Conservation (phyloP, 1,284 basidiomycete species). For the Cronartium ribicola region DNA sequence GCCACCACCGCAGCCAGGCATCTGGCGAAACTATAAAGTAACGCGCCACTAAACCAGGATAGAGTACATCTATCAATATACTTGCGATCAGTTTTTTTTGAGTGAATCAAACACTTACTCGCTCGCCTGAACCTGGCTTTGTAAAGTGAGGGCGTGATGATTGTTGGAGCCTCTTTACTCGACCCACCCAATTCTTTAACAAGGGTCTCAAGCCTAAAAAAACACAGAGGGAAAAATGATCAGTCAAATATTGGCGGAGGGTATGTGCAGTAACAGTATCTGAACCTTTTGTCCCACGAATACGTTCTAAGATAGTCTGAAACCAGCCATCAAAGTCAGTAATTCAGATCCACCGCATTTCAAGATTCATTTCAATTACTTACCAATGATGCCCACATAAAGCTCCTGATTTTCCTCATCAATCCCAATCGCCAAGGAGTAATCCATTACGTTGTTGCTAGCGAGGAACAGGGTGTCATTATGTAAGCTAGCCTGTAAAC, state of each 20-base stretch:
- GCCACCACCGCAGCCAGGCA: conserved; percentile 41
- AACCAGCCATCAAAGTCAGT: not conserved
- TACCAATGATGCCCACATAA: conserved; percentile 42
- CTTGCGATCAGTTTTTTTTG: not conserved
- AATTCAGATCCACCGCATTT: not conserved
- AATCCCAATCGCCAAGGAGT: conserved; percentile 91
- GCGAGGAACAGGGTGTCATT: conserved; percentile 83
- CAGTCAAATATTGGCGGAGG: not conserved
- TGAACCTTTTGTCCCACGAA: conserved; percentile 42
- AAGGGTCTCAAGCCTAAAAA: conserved; percentile 38
- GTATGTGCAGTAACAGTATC: no score
- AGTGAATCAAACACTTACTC: conserved; percentile 12
- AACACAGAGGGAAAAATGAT: not conserved
- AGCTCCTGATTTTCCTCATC: conserved; percentile 54
- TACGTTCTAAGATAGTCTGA: conserved; percentile 41
- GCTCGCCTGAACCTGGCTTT: conserved; percentile 41
- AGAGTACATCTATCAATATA: no score
- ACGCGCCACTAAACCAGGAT: conserved; percentile 16
- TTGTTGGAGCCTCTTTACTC: conserved; percentile 41
- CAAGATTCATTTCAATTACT: not conserved
- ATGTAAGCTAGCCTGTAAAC: conserved; percentile 80
- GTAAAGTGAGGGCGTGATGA: conserved; percentile 41
- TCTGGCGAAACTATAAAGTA: conserved; percentile 39
- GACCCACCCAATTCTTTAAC: conserved; percentile 41
- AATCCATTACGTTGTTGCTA: conserved; percentile 98